Evolutionary conservation across 768 basidiomycete species (phyloP).

Genomic region (Scleroderma bovista): DNA sequence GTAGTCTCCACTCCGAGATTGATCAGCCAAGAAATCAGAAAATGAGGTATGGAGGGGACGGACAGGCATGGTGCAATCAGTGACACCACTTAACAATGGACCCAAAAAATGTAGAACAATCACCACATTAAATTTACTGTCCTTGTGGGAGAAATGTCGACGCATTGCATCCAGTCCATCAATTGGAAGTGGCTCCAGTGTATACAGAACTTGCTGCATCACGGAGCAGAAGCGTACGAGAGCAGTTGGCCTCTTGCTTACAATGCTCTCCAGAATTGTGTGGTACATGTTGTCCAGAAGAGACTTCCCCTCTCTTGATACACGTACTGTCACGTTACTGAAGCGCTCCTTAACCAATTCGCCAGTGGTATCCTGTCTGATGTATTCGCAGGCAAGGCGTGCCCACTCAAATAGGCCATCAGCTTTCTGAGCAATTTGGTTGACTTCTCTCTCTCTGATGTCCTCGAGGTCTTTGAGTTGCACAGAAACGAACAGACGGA

Average conservation of each 20-base stretch:
- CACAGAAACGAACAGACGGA: background rate
- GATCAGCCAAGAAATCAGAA: background rate
- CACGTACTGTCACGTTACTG: background rate
- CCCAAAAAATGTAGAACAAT: background rate
- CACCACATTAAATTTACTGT: background rate
- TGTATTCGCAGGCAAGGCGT: conserved; percentile 9
- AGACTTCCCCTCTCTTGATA: background rate
- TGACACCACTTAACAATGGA: background rate
- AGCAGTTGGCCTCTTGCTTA: background rate
- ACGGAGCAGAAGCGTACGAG: background rate
- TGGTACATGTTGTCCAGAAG: background rate
- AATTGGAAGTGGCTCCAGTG: background rate
- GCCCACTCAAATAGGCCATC: conserved; percentile 21
- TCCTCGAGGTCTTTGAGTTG: background rate
- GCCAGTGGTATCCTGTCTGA: background rate
- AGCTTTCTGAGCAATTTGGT: conserved; percentile 5
- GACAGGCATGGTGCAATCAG: background rate
- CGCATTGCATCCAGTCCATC: background rate
- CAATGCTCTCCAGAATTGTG: background rate
- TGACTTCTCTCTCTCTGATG: background rate
- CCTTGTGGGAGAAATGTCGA: background rate
- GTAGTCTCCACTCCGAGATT: background rate
- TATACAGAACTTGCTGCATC: background rate
- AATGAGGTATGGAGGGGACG: background rate
- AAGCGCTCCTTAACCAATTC: background rate